Percentiles rank a stretch among this genome's conserved stretches.
These are phyloP conservation scores for Fusarium napiforme DNA, from an alignment of 2,329 filamentous ascomycete species.

Conservation along the genomic window DNA sequence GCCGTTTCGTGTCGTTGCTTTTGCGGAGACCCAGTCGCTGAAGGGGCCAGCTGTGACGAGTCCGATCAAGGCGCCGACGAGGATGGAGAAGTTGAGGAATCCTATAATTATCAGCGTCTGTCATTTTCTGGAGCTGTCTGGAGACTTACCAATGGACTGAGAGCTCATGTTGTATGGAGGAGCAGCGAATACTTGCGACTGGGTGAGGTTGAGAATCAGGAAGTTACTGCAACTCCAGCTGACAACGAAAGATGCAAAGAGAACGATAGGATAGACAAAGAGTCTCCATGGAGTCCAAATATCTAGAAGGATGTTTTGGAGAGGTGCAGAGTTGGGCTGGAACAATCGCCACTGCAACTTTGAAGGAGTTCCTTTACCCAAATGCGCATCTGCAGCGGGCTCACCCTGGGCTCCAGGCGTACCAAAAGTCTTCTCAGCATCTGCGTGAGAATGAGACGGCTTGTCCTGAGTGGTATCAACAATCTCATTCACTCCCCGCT, in stretches of 20 bases:
- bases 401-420: background rate
- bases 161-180: slow-evolving; percentile 9
- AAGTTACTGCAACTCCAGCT: slow-evolving; percentile 22
- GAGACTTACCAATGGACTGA: background rate
- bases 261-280: background rate
- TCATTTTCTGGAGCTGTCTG: too few relatives aligned
- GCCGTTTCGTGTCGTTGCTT: background rate
- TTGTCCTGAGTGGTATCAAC: background rate
- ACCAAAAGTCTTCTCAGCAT: background rate
- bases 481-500: background rate
- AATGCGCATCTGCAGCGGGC: background rate
- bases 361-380: background rate
- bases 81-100: slow-evolving; percentile 2
- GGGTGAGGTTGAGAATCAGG: slow-evolving; percentile 1
- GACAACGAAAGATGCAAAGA: slow-evolving; percentile 4
- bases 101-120: too few relatives aligned
- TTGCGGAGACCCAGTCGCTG: slow-evolving; percentile 6
- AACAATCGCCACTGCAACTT: background rate
- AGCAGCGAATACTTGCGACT: slow-evolving; percentile 5
- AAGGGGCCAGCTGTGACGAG: background rate
- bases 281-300: slow-evolving; percentile 6
- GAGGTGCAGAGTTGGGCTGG: background rate
- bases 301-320: background rate
- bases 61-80: background rate
- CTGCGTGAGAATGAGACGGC: rapidly evolving